These are phyloP conservation scores for Acanthamoeba royreba DNA, from an alignment of 208 protist genomes.

Conservation along the genomic window DNA sequence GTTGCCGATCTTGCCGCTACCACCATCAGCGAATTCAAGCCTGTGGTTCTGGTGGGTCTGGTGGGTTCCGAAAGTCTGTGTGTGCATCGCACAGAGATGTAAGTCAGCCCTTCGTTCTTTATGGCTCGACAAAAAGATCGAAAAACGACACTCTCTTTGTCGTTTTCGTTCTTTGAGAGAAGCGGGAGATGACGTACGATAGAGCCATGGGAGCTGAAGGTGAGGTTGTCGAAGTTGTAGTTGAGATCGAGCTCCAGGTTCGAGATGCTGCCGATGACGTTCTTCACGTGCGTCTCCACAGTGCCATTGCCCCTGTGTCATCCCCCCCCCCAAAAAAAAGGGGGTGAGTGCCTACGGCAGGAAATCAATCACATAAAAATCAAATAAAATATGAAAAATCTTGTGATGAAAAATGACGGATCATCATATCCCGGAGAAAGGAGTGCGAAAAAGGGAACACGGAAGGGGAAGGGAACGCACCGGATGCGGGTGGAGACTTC, in stretches of 20 bases:
- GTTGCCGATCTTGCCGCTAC: background rate
- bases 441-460: background rate
- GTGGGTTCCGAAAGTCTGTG: background rate
- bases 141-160: no score
- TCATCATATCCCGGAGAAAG: background rate
- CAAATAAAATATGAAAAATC: background rate
- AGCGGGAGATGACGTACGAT: background rate
- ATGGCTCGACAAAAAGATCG: background rate
- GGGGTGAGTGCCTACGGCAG: no score
- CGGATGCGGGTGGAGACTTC: background rate
- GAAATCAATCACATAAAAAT: no score
- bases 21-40: background rate
- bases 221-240: background rate
- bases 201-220: background rate
- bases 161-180: no score
- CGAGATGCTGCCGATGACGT: background rate
- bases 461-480: background rate
- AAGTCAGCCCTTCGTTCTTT: no score
- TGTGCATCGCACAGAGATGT: background rate
- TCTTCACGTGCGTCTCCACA: background rate
- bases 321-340: no score
- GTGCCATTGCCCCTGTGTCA: background rate
- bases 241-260: background rate
- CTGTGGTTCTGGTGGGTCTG: background rate
- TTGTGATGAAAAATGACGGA: background rate